These are phyloP conservation scores for Bothriochloa decipiens DNA, from an alignment of 176 grass and related monocot species.

Conservation along the genomic window DNA sequence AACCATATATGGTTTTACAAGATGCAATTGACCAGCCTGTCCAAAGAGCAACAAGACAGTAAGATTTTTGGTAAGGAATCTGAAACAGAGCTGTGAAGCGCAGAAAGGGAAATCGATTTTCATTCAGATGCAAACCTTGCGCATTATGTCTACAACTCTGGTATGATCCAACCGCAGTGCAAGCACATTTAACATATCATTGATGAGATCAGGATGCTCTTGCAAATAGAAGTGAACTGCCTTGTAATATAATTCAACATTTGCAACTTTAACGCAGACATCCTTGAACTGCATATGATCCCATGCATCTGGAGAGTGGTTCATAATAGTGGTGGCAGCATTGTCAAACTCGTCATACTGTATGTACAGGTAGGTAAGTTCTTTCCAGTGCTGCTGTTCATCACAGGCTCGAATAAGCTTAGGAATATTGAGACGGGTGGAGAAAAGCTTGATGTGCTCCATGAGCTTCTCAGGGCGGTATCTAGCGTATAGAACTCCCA, in stretches of 20 bases:
- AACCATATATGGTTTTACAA: conserved; percentile 98
- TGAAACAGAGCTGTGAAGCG: too few relatives aligned
- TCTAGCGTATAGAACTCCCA: conserved; percentile 91
- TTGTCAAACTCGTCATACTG: conserved; percentile 97
- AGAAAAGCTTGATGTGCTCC: conserved; percentile 98
- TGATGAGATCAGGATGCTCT: conserved; percentile 96
- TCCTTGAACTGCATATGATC: conserved; percentile 99
- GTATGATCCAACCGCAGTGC: conserved; percentile 93
- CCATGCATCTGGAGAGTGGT: conserved; percentile 98
- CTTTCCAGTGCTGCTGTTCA: conserved; percentile 98
- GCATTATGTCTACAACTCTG: conserved; percentile 92
- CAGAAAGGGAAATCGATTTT: background rate
- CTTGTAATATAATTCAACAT: conserved; percentile 96
- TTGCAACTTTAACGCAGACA: conserved; percentile 90
- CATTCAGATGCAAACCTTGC: conserved; percentile 66
- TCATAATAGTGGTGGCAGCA: conserved; percentile 97
- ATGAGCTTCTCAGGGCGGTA: conserved; percentile 95
- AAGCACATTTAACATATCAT: conserved; percentile 91
- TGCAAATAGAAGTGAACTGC: conserved; percentile 98
- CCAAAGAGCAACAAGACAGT: conserved; percentile 31
- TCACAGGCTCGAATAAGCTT: conserved; percentile 94
- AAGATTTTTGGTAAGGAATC: too few relatives aligned
- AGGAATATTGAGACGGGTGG: conserved; percentile 87
- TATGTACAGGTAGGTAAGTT: conserved; percentile 96
- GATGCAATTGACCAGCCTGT: conserved; percentile 90